Evolutionary conservation across 2,329 filamentous ascomycete genomes (phyloP).

Genomic region (Trichoderma hamatum): DNA sequence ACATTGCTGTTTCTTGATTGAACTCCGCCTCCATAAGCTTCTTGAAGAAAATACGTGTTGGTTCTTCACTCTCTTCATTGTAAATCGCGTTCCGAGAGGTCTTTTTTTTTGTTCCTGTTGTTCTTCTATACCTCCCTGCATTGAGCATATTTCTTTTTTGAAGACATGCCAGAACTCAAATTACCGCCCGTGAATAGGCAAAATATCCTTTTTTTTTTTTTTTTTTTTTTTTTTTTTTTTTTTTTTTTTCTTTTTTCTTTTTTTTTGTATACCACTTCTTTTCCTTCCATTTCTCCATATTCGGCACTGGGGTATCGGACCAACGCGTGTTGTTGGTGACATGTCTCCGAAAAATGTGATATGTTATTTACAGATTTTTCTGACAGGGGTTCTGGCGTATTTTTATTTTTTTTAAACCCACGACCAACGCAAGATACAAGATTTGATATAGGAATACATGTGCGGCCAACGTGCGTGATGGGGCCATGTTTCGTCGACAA

Average conservation of each 20-base stretch:
- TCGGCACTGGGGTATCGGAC: background rate
- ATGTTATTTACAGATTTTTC: background rate
- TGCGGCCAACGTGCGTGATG: background rate
- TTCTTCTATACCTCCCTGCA: background rate
- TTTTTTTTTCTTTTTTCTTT: too few species aligned
- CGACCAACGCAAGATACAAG: background rate
- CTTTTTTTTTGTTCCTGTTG: background rate
- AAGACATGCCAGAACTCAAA: background rate
- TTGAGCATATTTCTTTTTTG: background rate
- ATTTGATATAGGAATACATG: background rate
- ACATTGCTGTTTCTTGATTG: background rate
- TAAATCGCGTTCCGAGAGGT: background rate
- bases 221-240: too few species aligned
- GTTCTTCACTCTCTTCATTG: background rate
- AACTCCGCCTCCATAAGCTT: background rate
- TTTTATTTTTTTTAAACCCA: background rate
- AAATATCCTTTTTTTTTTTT: too few species aligned
- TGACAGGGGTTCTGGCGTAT: background rate
- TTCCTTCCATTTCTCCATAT: too few species aligned
- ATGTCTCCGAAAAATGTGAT: background rate
- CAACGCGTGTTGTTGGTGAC: background rate
- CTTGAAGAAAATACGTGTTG: background rate
- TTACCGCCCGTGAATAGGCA: background rate
- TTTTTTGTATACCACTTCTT: background rate
- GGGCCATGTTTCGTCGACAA: background rate